Evolutionary conservation across 345 rosid species (phyloP), one percentile per base, ranked within the genome.

Genomic region (Rhizophora mangle): DNA sequence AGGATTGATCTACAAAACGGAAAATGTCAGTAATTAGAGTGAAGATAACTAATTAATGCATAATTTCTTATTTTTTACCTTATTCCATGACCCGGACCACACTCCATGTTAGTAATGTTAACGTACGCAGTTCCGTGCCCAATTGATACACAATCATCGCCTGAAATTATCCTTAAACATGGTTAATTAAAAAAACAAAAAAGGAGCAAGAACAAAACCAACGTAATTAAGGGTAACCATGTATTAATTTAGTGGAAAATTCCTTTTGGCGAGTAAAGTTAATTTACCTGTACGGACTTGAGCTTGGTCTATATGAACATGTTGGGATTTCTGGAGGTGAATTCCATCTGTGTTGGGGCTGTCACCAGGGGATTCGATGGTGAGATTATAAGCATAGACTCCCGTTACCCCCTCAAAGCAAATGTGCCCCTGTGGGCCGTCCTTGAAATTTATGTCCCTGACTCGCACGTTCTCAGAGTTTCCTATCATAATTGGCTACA

Each of bases 341-440:
- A 87, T 87, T 6, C 91, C 91, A 43, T 85, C 89, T 4, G 86
- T 87, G 74, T 87, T 83, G 68, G 84, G 91, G 39, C 86, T 85
- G 53, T 82, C 7, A 10, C 65, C 77, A 0, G 83, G 84, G 6
- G 89, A 80, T 1, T 16, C 53, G 62, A 87, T 79, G 61, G 80
- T 69, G 54, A 87, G 21, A 36, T 79, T 56, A 32, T 76, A 32
- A 31, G 7, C 80, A 24, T 32, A 11, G 30, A 80, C 77, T 46
- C 57, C 31, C 20, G 51, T 68, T 13, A 77, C 82, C 27, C 64
- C 39, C n/a, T 73, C 77, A 27, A 87, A 31, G 1, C 70, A 72
- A 6, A 87, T 55, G 70, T 87, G 89, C 78, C 80, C 80, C 67
- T 83, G 80, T 57, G 87, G 91, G 56, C 82, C 82, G 67, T 87